Base-by-base conservation (phyloP, 1,139 yeast species). In the Pichia sp. region DNA sequence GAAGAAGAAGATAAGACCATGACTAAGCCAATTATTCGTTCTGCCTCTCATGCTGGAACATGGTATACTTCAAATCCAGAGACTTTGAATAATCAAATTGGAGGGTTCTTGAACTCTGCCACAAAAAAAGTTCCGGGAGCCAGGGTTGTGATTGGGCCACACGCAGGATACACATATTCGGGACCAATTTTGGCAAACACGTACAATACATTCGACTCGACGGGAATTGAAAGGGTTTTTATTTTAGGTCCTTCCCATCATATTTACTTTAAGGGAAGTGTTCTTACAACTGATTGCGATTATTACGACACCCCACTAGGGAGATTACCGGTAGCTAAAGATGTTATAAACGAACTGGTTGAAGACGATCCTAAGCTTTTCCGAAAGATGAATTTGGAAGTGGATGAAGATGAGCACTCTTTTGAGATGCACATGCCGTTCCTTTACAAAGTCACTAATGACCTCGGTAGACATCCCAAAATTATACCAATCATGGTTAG, bases 371-470 rank as follows among this genome's bases (percentile, higher is more conserved):
- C 66, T 2, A 62, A 69, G 4, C 57, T 75, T 9, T 84, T 87
- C 63, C 72, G 72, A 53, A 67, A 64, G 48, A 86, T 93, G 95
- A 70, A 75, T 43, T 60, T 66, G 1, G 77, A 73, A 0, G 75
- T 75, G 10, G 99, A 95, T 66, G 82, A 83, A 54, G 87, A 85
- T 30, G 99, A 95, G 66, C 99, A 93, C 66, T 85, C 95, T 47
- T 81, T 93, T 64, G 99, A 95, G 65, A 87, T 95, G 96, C 99
- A 93, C 68, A 79, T 87, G 63, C 96, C 98, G 0, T 85, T 80
- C 58, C 71, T 89, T 6, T 75, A 80, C 60, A 72, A 75, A 56
- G 71, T 76, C 54, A 71, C 83, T 5, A 58, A 66, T 10, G 44
- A 61, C 6, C 34, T 51, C 8, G 76, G 76, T 0, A 60, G 70